phyloP scores from a whole-genome alignment of 768 basidiomycete genomes.

The Candolleomyces aberdarensis region DNA sequence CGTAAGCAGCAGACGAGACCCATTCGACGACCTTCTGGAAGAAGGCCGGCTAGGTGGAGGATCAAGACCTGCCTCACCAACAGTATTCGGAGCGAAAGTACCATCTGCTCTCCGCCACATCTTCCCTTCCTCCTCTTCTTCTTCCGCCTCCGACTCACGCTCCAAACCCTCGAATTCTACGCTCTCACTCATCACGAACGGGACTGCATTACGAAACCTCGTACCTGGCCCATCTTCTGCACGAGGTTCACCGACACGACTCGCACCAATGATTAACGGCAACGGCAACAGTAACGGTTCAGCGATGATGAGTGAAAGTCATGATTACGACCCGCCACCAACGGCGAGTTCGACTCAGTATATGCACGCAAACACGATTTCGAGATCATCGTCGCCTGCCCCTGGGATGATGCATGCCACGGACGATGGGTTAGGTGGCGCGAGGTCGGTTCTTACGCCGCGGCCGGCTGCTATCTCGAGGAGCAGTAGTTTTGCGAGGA shows the following conservation, averaged over 20 bases:
- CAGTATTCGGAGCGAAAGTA: conserved; percentile 30
- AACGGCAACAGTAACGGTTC: conserved; percentile 3
- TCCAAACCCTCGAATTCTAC: not conserved
- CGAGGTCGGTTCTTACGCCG: conserved; percentile 42
- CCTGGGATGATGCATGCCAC: conserved; percentile 38
- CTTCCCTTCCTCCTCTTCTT: not conserved
- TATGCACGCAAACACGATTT: conserved; percentile 14
- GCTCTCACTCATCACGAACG: not conserved
- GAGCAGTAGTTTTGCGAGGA: not conserved
- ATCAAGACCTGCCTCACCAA: conserved; percentile 30
- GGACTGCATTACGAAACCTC: conserved; percentile 7
- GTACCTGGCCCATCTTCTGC: conserved; percentile 14
- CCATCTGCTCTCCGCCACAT: conserved; percentile 22
- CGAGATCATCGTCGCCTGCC: conserved; percentile 49
- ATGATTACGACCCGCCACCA: conserved; percentile 6
- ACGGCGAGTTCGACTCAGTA: conserved; percentile 38
- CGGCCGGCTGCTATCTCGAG: conserved; percentile 35
- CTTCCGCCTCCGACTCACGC: not conserved
- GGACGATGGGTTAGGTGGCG: conserved; percentile 3
- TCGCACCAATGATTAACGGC: conserved; percentile 30
- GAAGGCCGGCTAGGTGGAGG: conserved; percentile 41
- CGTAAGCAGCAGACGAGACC: conserved; percentile 29
- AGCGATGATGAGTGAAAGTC: too few relatives aligned
- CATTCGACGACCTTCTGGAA: conserved; percentile 44
- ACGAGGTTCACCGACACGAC: conserved; percentile 34